Base-by-base conservation (phyloP, 805 yeast species). In the Wickerhamiella lipophila region DNA sequence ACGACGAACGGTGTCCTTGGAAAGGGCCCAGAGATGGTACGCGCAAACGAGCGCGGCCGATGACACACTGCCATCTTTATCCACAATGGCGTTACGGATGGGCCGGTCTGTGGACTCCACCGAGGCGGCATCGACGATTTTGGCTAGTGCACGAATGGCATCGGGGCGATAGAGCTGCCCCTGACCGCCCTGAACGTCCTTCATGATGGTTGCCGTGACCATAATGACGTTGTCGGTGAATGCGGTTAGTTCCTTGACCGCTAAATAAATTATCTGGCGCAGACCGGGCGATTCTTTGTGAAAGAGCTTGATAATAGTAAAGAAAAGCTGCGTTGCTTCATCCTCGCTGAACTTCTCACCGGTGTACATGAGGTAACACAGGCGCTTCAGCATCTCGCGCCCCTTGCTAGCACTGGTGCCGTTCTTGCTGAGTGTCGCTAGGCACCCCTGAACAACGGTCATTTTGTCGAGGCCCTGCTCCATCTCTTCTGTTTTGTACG, bases 131-230 rank as follows among this genome's bases (percentile, higher is more conserved):
- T 92, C 98, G 61, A 92, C 73, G 32, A 92, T 95, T 55, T 94
- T 77, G 18, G 88, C 78, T 59, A 92, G 74, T 0, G 97, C 83
- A 65, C 98, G 79, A 54, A 92, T 82, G 21, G 98, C 97, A 63
- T 92, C 83, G 50, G 98, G 96, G 62, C 87, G 86, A 67, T 82
- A 87, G 53, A 86, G 70, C 55, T 77, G 70, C 52, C 85, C 94
- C 50, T 61, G 59, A 50, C 89, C 89, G 56, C 79, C 81, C 68
- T 94, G 96, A 49, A 92, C 85, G 68, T 92, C 98, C 68, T 88
- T 88, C 96, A 92, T 92, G 62, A 92, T 88, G 23, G 95, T 87
- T 2, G 96, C 85, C 23, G 98, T 92, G 23, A 89, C 96, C 97
- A 92, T 92, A 65, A 92, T 75, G 50, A 87, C 86, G 66, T 92